A percentile compares a stretch with the other conserved stretches of the same genome.
Evolutionary conservation across 441 rosid species (phyloP).

Genomic region (Populus hybrid): DNA sequence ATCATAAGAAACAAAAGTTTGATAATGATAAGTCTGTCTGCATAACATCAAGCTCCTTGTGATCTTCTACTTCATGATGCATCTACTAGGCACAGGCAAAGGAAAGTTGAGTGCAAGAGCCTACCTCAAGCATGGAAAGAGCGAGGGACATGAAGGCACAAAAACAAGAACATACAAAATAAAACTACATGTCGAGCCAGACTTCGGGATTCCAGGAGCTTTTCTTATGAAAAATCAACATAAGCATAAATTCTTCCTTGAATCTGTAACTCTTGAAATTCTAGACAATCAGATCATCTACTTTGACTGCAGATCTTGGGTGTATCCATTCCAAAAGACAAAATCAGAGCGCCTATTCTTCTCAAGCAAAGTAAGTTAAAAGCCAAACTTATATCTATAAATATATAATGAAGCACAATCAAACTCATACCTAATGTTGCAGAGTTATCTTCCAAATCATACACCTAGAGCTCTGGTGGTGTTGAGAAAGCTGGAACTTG

Average conservation of each 20-base stretch:
- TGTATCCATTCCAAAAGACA: constrained; percentile 48
- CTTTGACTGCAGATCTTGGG: constrained; percentile 70
- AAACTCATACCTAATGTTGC: constrained; percentile 3
- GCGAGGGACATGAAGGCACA: constrained; percentile 31
- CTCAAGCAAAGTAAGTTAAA: constrained; percentile 42
- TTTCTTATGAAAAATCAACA: constrained; percentile 42
- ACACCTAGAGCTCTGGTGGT: constrained; percentile 47
- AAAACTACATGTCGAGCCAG: constrained; percentile 36
- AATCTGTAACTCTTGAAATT: constrained; percentile 37
- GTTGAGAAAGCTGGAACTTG: constrained; percentile 51
- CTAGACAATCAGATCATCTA: constrained; percentile 30
- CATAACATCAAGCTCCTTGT: constrained; percentile 6
- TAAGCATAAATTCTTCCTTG: constrained; percentile 54
- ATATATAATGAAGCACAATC: background rate
- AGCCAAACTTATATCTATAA: background rate
- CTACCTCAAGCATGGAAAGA: constrained; percentile 41
- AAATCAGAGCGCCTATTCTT: constrained; percentile 49
- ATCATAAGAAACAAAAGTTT: too few relatives aligned
- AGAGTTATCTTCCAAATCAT: constrained; percentile 57
- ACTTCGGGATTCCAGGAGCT: constrained; percentile 63
- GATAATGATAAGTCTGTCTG: background rate
- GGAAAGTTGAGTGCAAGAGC: constrained; percentile 53
- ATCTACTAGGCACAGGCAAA: constrained; percentile 41
- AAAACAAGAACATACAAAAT: constrained; percentile 36
- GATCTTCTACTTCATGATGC: constrained; percentile 12